Base-by-base conservation (phyloP, 2,329 filamentous ascomycete species). In the Elsinoe batatas region DNA sequence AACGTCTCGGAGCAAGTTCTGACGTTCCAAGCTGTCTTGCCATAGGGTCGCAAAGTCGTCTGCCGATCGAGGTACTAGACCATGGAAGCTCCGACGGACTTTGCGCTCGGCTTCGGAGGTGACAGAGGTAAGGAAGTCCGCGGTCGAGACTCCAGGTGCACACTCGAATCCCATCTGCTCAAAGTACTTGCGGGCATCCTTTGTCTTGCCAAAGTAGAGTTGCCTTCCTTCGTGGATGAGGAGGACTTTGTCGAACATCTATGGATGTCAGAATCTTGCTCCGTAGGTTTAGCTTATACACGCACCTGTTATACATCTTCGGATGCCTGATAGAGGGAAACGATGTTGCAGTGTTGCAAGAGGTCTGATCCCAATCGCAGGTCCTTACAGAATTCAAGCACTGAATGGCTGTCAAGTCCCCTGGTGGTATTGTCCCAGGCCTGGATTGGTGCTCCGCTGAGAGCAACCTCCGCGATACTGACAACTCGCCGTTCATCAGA, bases 201-300 rank as follows among this genome's bases (percentile, higher is more conserved):
- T 74, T 6, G 82, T 75, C 3, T 74, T 77, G 5, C 85, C 84
- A 61, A 85, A 84, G 65, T 86, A 88, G 56, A 91, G 91, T 64
- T 91, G 80, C 0, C 83, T 78, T 0, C 87, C 88, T 64, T 90
- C 83, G 63, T 91, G 90, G 0, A 91, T 72, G 0, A 93, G 83
- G 0, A 83, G 76, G 0, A 80, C 81, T 65, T 89, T 89, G 70
- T 91, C 85, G 63, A 91, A 91, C 15, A 42, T 15, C 38, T 20
- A 3, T 17, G 10, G 18, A 11, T 6, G 17, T 42, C n/a, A 42
- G 38, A 11, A 4, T 42, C 3, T 11, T 20, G 4, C 15, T 17
- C 4, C 10, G 2, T 11, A 10, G 17, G 5, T 18, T 18, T 11
- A 18, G 80, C 3, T 8, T 17, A 6, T n/a, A 18, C 18, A 18